Base-by-base conservation (phyloP, 345 rosid species). In the Gossypium rotundifolium region DNA sequence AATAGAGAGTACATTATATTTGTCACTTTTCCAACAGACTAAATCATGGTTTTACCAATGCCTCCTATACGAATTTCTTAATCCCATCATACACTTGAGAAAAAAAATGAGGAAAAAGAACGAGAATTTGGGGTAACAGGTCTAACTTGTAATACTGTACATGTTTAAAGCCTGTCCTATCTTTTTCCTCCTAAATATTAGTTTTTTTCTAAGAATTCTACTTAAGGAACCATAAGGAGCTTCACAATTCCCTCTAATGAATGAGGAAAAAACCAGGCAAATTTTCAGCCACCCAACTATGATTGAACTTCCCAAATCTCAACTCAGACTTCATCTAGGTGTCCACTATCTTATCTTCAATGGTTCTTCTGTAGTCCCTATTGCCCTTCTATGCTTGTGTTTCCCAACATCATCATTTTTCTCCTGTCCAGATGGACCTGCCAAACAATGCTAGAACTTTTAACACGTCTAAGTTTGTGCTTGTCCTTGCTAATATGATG, bases 401-500 rank as follows among this genome's bases (percentile, higher is more conserved):
- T 83, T 81, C 62, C 78, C 76, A n/a, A 73, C 52, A 61, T 45
- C 40, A 48, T 85, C 81, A 64, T 58, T 77, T 75, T 79, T 84
- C 79, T 63, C 70, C 74, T 73, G 38, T 83, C 84, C 73, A 74
- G 76, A 77, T 72, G 61, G 52, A 45, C 74, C 11, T 85, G 83
- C 53, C 65, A 81, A 71, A 11, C 11, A 51, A 33, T 42, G 42
- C 77, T 77, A 25, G 86, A 80, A 65, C 84, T 81, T 80, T 76
- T 90, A 59, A 75, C 65, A 55, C 66, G 88, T 61, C 82, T 77
- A 68, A 81, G 87, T 81, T 86, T 86, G 70, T 86, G 85, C 61
- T 29, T 61, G 46, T 87, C 87, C 82, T 82, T 85, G 63, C 77
- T 80, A 65, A 88, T 85, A 53, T 78, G 82, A 80, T 84, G 93